Evolutionary conservation across 345 rosid species (phyloP), one percentile per base, ranked within the genome.

Genomic region (Brassica incana): DNA sequence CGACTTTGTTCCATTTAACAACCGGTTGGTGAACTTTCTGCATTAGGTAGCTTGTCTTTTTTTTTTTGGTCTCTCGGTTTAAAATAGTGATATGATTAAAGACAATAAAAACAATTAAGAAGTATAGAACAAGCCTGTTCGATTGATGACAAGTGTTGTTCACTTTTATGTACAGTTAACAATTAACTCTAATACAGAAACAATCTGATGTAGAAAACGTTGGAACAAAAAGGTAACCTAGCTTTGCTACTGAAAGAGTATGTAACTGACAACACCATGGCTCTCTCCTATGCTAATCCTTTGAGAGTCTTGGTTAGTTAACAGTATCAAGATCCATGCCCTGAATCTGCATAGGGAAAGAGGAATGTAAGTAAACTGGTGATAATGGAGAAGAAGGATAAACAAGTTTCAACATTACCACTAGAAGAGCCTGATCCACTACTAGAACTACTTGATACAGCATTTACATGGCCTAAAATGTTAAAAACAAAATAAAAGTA

Each of bases 11-110:
- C 56, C 58, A 78, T 80, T 70, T 73, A 87, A 81, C 91, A 23
- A 85, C 87, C 89, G 72, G 88, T 85, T 82, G 83, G 76, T 80
- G 76, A 54, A 29, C 78, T 69, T 74, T 68, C 48, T 36, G 32
- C 36, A 63, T 56, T 80, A 63, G 83, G 79, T 80, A 38, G 67
- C 67, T n/a, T 54, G 79, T 80, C 76, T 18, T 3, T 56, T 33
- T 3, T 32, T 71, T 18, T 48, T 12, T 27, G 30, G 33, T 56
- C 30, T 1, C 14, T 5, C 54, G 59, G 32, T 68, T 58, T 48
- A 11, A 59, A 20, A 45, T 73, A 66, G 9, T 14, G 14, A 56
- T 52, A 11, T 16, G 25, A 72, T 5, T 20, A 48, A 25, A 25
- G 69, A 67, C 8, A 12, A 10, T 15, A 5, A 23, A 62, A 33